These are phyloP conservation scores for Fomes fomentarius DNA, from an alignment of 1,284 basidiomycete genomes.

Conservation along the genomic window DNA sequence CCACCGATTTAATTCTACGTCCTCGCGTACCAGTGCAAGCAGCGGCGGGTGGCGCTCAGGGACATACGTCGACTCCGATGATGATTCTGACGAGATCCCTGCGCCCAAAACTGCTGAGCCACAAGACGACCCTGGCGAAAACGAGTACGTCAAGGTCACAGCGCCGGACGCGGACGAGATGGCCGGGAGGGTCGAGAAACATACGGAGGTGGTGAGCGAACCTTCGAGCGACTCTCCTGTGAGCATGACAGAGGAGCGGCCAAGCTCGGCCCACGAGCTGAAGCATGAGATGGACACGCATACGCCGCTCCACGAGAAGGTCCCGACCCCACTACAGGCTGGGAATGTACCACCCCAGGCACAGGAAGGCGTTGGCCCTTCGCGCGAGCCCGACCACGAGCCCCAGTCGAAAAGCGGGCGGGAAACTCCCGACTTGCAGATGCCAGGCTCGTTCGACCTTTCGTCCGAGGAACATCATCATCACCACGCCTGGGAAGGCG, in stretches of 20 bases:
- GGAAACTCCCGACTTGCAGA: conserved; percentile 40
- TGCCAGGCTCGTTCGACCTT: conserved; percentile 54
- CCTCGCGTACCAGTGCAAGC: conserved; percentile 24
- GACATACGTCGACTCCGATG: conserved; percentile 22
- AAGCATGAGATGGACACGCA: conserved; percentile 27
- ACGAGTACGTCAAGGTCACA: conserved; percentile 32
- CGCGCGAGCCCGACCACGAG: background rate
- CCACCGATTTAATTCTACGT: conserved; percentile 31
- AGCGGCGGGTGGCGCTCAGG: conserved; percentile 32
- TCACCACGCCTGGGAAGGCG: conserved; percentile 23
- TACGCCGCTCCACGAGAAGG: conserved; percentile 28
- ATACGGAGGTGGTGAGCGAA: conserved; percentile 1
- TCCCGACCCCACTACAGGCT: conserved; percentile 20
- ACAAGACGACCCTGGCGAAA: conserved; percentile 29
- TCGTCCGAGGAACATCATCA: conserved; percentile 18
- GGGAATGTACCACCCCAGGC: conserved; percentile 5
- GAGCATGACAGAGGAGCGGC: conserved; percentile 3
- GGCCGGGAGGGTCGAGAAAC: conserved; percentile 2
- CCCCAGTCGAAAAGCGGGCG: conserved; percentile 15
- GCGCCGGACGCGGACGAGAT: conserved; percentile 29
- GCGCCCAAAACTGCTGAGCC: background rate
- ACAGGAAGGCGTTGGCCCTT: conserved; percentile 2
- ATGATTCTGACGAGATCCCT: conserved; percentile 34
- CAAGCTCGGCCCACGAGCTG: conserved; percentile 24
- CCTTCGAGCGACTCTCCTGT: no score